These are phyloP conservation scores for Barnettozyma populi DNA, from an alignment of 805 yeast species.

Conservation along the genomic window DNA sequence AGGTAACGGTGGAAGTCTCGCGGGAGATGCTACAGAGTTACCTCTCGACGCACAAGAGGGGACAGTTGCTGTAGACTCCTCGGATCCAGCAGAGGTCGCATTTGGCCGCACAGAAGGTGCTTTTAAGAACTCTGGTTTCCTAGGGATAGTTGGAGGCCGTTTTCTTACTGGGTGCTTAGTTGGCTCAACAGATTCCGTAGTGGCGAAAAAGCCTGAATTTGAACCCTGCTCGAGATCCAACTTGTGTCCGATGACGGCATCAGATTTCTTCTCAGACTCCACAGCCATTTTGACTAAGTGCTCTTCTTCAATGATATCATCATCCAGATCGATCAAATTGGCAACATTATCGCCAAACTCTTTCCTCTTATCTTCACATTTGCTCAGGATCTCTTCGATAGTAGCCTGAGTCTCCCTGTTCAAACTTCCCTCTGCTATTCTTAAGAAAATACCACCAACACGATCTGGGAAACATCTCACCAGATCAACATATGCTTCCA, in stretches of 20 bases:
- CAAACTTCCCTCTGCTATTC: constrained; percentile 68
- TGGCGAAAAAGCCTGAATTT: constrained; percentile 14
- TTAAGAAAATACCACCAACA: constrained; percentile 68
- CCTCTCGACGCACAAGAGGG: constrained; percentile 1
- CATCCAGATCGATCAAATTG: constrained; percentile 23
- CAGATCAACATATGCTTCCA: constrained; percentile 81
- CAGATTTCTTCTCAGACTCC: constrained; percentile 14
- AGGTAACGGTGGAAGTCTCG: constrained; percentile 20
- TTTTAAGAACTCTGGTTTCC: constrained; percentile 19
- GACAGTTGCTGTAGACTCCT: background rate
- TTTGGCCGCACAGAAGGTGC: constrained; percentile 2
- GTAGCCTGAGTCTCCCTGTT: constrained; percentile 38
- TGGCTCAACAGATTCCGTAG: background rate
- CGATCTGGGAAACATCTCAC: constrained; percentile 58
- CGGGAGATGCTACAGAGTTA: background rate
- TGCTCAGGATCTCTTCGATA: constrained; percentile 18
- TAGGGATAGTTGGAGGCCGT: constrained; percentile 24
- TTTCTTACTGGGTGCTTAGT: constrained; percentile 2
- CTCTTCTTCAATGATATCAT: constrained; percentile 22
- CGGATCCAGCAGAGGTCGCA: constrained; percentile 2
- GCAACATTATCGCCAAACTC: constrained; percentile 22
- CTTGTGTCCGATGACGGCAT: constrained; percentile 19
- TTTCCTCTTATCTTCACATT: constrained; percentile 22
- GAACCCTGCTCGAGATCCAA: constrained; percentile 32
- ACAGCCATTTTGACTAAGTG: constrained; percentile 14